Conservation (phyloP, 2,329 filamentous ascomycete genomes). For the Nemania sp. region DNA sequence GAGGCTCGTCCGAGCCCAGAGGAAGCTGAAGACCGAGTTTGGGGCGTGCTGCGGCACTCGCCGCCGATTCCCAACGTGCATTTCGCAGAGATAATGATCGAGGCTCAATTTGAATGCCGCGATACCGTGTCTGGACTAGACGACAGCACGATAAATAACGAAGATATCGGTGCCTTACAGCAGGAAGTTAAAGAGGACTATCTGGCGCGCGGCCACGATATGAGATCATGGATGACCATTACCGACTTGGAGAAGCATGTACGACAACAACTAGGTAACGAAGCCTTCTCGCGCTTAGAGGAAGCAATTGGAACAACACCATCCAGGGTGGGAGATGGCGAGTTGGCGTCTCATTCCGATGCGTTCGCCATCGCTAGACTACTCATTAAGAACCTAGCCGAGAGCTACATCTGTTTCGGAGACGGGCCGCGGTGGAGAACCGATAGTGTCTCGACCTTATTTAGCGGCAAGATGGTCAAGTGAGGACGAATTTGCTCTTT, state of each 20-base stretch:
- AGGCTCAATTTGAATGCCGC: slow-evolving; percentile 30
- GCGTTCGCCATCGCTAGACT: slow-evolving; percentile 13
- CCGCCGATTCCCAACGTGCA: slow-evolving; percentile 24
- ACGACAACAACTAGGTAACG: slow-evolving; percentile 24
- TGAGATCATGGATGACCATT: slow-evolving; percentile 28
- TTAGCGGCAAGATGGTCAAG: slow-evolving; percentile 4
- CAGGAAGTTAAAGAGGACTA: slow-evolving; percentile 24
- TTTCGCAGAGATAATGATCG: slow-evolving; percentile 30
- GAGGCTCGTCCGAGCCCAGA: slow-evolving; percentile 8
- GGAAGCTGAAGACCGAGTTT: slow-evolving; percentile 19
- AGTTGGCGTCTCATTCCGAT: background rate
- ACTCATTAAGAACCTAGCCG: slow-evolving; percentile 28
- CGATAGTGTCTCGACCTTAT: slow-evolving; percentile 24
- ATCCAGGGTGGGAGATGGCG: background rate
- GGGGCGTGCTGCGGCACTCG: slow-evolving; percentile 26
- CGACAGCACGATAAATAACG: slow-evolving; percentile 16
- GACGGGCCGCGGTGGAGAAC: slow-evolving; percentile 36
- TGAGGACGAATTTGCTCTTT: too few relatives aligned
- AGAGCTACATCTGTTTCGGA: slow-evolving; percentile 35
- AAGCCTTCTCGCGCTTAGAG: slow-evolving; percentile 26
- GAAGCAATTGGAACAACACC: background rate
- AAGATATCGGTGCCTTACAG: slow-evolving; percentile 14
- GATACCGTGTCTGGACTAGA: slow-evolving; percentile 26
- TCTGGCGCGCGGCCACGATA: slow-evolving; percentile 20
- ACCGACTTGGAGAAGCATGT: slow-evolving; percentile 29